Evolutionary conservation across 371 early-diverging fungal genomes (phyloP).

Genomic region (Haplosporangium sp.): DNA sequence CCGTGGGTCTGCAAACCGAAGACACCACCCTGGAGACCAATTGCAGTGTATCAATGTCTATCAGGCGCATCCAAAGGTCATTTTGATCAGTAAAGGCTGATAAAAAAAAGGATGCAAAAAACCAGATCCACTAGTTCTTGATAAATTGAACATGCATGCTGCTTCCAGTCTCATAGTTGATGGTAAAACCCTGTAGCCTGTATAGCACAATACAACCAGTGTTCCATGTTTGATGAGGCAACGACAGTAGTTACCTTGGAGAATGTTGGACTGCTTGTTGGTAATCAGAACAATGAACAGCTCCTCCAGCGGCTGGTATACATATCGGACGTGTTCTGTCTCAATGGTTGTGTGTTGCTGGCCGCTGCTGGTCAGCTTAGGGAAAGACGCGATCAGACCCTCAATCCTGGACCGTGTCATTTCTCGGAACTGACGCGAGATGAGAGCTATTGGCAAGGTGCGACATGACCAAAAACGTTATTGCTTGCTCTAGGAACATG

Average conservation of each 20-base stretch:
- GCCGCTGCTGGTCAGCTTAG: conserved; percentile 89
- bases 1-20: conserved; percentile 90
- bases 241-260: conserved; percentile 81
- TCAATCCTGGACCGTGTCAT: conserved; percentile 96
- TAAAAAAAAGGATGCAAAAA: neutral
- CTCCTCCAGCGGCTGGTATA: conserved; percentile 96
- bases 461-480: too few species aligned
- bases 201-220: neutral
- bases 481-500: too few species aligned
- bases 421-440: conserved; percentile 96
- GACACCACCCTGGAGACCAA: conserved; percentile 93
- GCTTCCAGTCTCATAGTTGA: neutral
- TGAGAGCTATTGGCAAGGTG: conserved; percentile 73
- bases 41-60: conserved; percentile 89
- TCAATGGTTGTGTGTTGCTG: conserved; percentile 97
- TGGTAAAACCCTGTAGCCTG: neutral
- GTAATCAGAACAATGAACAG: conserved; percentile 75
- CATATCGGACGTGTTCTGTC: conserved; percentile 95
- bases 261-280: conserved; percentile 77
- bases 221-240: neutral
- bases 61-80: neutral
- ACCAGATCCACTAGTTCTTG: neutral
- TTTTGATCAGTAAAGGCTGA: neutral
- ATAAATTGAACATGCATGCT: neutral
- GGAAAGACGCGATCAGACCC: conserved; percentile 94